phyloP scores from a whole-genome alignment of 371 early-diverging fungal genomes.

The Paraphysoderma sedebokerense region DNA sequence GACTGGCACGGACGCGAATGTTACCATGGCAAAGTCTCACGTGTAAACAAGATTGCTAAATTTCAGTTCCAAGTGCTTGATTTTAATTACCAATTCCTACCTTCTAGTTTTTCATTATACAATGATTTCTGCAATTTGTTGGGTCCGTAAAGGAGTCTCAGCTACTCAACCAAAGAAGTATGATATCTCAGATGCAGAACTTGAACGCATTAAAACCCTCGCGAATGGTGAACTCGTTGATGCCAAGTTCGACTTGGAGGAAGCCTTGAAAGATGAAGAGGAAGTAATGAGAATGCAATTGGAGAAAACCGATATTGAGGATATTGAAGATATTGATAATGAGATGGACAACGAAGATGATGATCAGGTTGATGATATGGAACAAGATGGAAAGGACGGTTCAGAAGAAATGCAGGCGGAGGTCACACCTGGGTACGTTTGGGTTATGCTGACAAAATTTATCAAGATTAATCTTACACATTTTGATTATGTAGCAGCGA shows the following conservation, averaged over 20 bases:
- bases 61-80: too few relatives aligned
- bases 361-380: slow-evolving; percentile 7
- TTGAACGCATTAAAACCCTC: slow-evolving; percentile 45
- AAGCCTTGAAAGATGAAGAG: slow-evolving; percentile 22
- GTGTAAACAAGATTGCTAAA: too few relatives aligned
- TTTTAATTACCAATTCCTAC: too few relatives aligned
- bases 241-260: slow-evolving; percentile 46
- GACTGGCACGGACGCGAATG: too few relatives aligned
- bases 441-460: slow-evolving; percentile 7
- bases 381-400: slow-evolving; percentile 7
- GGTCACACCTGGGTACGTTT: slow-evolving; percentile 7
- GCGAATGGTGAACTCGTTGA: slow-evolving; percentile 50
- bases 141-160: slow-evolving; percentile 82
- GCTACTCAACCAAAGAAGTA: slow-evolving; percentile 53
- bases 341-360: slow-evolving; percentile 34
- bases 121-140: slow-evolving; percentile 62
- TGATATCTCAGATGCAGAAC: slow-evolving; percentile 72
- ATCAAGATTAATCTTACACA: neutral
- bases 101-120: too few relatives aligned
- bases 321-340: slow-evolving; percentile 24
- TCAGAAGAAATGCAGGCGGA: slow-evolving; percentile 2
- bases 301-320: neutral
- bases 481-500: too few relatives aligned
- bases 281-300: neutral
- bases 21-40: too few relatives aligned